Evolutionary conservation across 176 grass and related monocot species (phyloP), one percentile per base, ranked within the genome.

Genomic region (maize (Zea mays)): DNA sequence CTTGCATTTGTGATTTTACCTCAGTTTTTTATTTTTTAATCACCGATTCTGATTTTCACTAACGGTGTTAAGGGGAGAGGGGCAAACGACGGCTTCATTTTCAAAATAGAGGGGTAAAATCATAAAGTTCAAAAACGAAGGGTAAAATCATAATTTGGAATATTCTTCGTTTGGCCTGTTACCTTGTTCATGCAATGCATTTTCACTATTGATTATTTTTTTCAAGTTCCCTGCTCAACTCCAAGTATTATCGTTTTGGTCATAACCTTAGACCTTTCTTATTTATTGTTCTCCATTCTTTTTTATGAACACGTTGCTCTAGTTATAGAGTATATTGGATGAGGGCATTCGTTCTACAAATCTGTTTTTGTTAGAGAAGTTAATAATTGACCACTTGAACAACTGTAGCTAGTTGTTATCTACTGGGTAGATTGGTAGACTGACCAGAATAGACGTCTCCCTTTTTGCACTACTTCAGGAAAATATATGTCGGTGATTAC

Each of bases 341-440:
- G n/a, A 64, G 49, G 50, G 21, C 54, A 71, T 84, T 7, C 4
- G 62, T 54, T 73, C 5, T 4, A 47, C 13, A 38, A 16, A 50
- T 59, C 2, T 69, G 10, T 80, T 61, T 72, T 67, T 57, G 3
- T 35, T 17, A 46, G 43, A 50, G 62, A 40, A 75, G 35, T 10
- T 67, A 69, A 66, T 50, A 68, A 62, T 41, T 75, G 52, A 27
- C 43, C 72, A 75, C 42, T 69, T 73, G 43, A 81, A 21, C 2
- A 17, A 43, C 57, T 51, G 15, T 76, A 81, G 37, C 11, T 81
- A 74, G 66, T 10, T 67, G 40, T 61, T 54, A 54, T 66, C 33
- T 14, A 78, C 59, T 54, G 13, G 5, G 16, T 78, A 38, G 35
- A 69, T 69, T 16, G 60, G 58, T 67, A 49, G 8, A 73, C 44